Base-by-base conservation (phyloP, 2,329 filamentous ascomycete species). In the Helicocarpus griseus region DNA sequence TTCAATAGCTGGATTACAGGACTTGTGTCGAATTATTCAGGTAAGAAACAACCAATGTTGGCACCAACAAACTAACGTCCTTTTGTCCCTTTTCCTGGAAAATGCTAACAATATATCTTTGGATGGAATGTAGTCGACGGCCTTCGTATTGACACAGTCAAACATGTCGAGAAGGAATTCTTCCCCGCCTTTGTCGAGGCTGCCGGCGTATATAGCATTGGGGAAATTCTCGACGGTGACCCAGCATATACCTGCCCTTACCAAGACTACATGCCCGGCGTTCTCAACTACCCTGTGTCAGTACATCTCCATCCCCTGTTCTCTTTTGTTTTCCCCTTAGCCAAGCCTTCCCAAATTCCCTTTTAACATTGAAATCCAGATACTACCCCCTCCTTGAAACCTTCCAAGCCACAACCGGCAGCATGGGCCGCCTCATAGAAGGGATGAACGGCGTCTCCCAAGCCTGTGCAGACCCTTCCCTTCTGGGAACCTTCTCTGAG, bases 1-100 rank as follows among this genome's bases (percentile, higher is more conserved):
- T 79, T 78, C 62, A 69, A 79, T 50, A 64, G 69, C n/a, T 87
- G 83, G 84, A 72, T 86, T 57, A 63, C 62, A 17, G 68, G 69
- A 39, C 69, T 86, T 0, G 76, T 86, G 1, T 62, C 71, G 2
- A 78, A 81, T 55, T 86, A 84, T 60, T 72, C 70, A 17, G 81
- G 85, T 69, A 80, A 81, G 60, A 17, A n/a, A 21, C 4, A 39
- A n/a, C n/a, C n/a, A n/a, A n/a, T n/a, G 8, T 21, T 14, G 11
- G n/a, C n/a, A n/a, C n/a, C n/a, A n/a, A n/a, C n/a, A n/a, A n/a
- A n/a, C 14, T 36, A 36, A 14, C n/a, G 5, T 14, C 14, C n/a
- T 36, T 31, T 17, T 46, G 21, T 31, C n/a, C 31, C 9, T 46
- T 33, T 3, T 7, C 28, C 1, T n/a, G n/a, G n/a, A n/a, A n/a